Conservation (phyloP, 2,329 filamentous ascomycete genomes). For the Aspergillus brunneoviolaceus region DNA sequence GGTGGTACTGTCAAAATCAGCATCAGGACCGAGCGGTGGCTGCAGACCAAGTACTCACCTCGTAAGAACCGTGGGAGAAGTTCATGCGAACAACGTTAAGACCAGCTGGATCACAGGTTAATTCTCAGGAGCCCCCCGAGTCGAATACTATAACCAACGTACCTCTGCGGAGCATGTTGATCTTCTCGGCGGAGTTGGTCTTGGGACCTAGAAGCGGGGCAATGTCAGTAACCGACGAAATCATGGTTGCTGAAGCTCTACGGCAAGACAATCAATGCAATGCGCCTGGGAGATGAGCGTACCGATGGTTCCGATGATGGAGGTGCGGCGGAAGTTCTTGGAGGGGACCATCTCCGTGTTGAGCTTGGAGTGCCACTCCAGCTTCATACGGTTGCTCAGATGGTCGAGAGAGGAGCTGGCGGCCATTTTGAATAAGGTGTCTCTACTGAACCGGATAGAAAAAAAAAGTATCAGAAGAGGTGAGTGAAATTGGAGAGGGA, state of each 20-base stretch:
- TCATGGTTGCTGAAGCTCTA: background rate
- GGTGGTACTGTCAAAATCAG: constrained; percentile 68
- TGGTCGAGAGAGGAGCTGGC: constrained; percentile 84
- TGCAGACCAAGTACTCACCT: constrained; percentile 43
- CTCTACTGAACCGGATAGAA: constrained; percentile 8
- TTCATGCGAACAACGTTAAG: constrained; percentile 99
- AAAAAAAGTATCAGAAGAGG: constrained; percentile 5
- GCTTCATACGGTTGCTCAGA: constrained; percentile 71
- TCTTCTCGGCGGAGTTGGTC: constrained; percentile 96
- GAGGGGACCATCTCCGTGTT: constrained; percentile 85
- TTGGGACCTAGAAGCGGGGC: constrained; percentile 66
- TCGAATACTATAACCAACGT: constrained; percentile 15
- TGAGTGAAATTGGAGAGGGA: constrained; percentile 8
- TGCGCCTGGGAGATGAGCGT: constrained; percentile 28
- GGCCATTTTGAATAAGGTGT: constrained; percentile 50
- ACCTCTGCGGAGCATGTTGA: constrained; percentile 83
- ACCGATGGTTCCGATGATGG: constrained; percentile 98
- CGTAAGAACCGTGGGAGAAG: constrained; percentile 93
- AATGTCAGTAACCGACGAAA: constrained; percentile 22
- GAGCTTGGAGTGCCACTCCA: constrained; percentile 72
- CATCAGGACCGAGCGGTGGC: background rate
- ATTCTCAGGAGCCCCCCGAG: constrained; percentile 6
- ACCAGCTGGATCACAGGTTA: constrained; percentile 57
- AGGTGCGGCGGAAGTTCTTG: constrained; percentile 91
- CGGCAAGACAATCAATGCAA: background rate